Conservation (phyloP, 495 filamentous ascomycete species). For the Paragyromitra xinjiangensis region DNA sequence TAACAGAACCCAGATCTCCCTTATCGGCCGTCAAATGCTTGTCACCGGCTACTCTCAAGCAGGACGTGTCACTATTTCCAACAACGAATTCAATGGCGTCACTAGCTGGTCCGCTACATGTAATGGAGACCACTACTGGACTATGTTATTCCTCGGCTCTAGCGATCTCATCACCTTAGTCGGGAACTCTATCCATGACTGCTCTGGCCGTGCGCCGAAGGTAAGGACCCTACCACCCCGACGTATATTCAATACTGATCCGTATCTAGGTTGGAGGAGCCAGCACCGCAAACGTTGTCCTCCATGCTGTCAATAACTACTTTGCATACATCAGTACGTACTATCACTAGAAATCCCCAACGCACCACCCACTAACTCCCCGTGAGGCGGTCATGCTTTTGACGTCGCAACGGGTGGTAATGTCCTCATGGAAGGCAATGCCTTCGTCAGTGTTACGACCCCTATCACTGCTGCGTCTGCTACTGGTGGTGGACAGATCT, state of each 20-base stretch:
- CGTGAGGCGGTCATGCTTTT: conserved; percentile 64
- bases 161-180: conserved; percentile 61
- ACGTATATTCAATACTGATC: background rate
- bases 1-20: conserved; percentile 58
- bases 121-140: conserved; percentile 68
- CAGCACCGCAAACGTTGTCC: conserved; percentile 58
- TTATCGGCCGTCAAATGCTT: conserved; percentile 62
- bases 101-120: conserved; percentile 65
- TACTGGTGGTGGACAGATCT: conserved; percentile 45
- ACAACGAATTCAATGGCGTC: conserved; percentile 63
- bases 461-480: conserved; percentile 50
- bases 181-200: conserved; percentile 65
- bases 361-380: background rate
- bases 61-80: conserved; percentile 61
- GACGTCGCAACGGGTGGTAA: conserved; percentile 64
- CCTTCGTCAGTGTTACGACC: conserved; percentile 65
- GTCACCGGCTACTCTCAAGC: conserved; percentile 58
- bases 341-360: no score
- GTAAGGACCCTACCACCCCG: conserved; percentile 41
- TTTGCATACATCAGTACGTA: conserved; percentile 61
- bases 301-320: conserved; percentile 70
- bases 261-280: conserved; percentile 31
- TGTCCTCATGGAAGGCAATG: conserved; percentile 68
- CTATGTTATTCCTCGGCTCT: conserved; percentile 62
- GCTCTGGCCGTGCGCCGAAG: conserved; percentile 65